phyloP scores from a whole-genome alignment of 768 basidiomycete genomes.

The Phylloporus sp. region DNA sequence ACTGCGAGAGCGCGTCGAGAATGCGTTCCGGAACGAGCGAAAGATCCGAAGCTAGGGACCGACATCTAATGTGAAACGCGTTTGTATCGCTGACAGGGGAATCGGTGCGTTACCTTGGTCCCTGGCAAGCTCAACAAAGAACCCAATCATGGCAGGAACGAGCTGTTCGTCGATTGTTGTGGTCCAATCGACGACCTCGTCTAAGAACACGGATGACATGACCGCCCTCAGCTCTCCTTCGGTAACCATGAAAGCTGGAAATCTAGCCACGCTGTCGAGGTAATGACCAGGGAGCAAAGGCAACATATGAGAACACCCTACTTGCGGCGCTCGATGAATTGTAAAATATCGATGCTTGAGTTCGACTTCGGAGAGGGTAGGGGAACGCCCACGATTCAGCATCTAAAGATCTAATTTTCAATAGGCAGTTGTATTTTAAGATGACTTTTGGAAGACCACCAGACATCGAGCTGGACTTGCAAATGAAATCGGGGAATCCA shows the following conservation, averaged over 20 bases:
- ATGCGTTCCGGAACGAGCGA: background rate
- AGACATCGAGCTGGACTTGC: conserved; percentile 12
- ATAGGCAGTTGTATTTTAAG: conserved; percentile 5
- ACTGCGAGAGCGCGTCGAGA: conserved; percentile 3
- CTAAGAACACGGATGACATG: background rate
- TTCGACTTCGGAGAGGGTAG: background rate
- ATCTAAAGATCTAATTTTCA: background rate
- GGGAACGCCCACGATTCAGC: background rate
- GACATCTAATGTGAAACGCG: background rate
- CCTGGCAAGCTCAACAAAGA: conserved; percentile 9
- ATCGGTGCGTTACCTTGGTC: background rate
- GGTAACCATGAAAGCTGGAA: conserved; percentile 2
- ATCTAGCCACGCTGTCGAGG: conserved; percentile 1
- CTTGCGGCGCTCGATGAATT: too few relatives aligned
- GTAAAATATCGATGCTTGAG: background rate
- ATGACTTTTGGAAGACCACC: conserved; percentile 12
- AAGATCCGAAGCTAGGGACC: background rate
- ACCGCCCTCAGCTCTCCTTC: conserved; percentile 9
- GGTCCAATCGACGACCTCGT: conserved; percentile 8
- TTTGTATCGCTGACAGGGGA: background rate
- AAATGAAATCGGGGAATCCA: conserved; percentile 15
- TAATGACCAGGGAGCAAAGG: background rate
- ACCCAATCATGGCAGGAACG: conserved; percentile 5
- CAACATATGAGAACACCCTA: conserved; percentile 6
- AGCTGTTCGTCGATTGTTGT: background rate